phyloP scores from a whole-genome alignment of 2,329 filamentous ascomycete species.

The Microdochium paspali region DNA sequence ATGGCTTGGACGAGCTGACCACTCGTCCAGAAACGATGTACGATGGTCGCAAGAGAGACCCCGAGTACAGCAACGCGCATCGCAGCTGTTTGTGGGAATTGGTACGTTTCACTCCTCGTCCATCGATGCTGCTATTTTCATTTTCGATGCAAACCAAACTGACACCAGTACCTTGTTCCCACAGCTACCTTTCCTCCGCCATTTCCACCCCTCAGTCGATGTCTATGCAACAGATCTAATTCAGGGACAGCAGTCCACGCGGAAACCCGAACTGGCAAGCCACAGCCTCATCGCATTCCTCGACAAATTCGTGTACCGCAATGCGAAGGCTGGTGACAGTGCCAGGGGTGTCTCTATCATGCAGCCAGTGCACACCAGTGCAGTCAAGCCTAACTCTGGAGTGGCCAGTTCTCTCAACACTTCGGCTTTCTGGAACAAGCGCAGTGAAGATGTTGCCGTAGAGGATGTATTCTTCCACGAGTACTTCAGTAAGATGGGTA shows the following conservation, averaged over 20 bases:
- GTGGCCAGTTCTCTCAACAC: conserved; percentile 57
- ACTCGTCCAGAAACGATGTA: conserved; percentile 40
- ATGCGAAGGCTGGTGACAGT: conserved; percentile 62
- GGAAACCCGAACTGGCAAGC: conserved; percentile 82
- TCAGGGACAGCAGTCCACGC: conserved; percentile 58
- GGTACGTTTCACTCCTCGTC: conserved; percentile 23
- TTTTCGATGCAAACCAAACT: no score
- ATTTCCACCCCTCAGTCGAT: conserved; percentile 90
- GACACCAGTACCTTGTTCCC: no score
- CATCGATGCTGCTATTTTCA: not conserved
- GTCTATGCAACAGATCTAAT: conserved; percentile 71
- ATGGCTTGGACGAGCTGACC: conserved; percentile 12
- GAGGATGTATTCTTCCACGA: conserved; percentile 98
- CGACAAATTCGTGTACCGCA: conserved; percentile 97
- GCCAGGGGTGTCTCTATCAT: conserved; percentile 84
- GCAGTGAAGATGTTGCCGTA: conserved; percentile 73
- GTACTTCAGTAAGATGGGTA: conserved; percentile 76
- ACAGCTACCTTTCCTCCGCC: conserved; percentile 57
- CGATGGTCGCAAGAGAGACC: conserved; percentile 84
- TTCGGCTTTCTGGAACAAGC: conserved; percentile 85
- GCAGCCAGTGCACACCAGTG: conserved; percentile 66
- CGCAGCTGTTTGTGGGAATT: conserved; percentile 90
- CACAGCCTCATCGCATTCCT: conserved; percentile 93
- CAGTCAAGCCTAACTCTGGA: conserved; percentile 33
- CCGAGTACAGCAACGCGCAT: conserved; percentile 88